Conservation (phyloP, 2,329 filamentous ascomycete genomes). For the Monosporascus ibericus region DNA sequence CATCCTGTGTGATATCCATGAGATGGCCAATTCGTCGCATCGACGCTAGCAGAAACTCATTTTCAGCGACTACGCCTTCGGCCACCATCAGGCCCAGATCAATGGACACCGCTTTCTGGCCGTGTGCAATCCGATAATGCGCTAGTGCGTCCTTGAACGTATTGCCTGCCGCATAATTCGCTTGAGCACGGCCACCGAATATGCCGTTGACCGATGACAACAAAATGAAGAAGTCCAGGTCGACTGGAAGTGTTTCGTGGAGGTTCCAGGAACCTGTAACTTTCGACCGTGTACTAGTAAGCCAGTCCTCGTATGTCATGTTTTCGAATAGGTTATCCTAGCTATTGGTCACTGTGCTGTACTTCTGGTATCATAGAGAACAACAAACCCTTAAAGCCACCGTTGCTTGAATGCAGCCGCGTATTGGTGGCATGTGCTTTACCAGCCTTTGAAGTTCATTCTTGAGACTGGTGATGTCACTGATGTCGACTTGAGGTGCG, state of each 20-base stretch:
- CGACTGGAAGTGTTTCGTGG: conserved; percentile 1
- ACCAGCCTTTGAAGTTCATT: too few relatives aligned
- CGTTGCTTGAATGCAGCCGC: conserved; percentile 1
- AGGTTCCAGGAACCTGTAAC: conserved; percentile 14
- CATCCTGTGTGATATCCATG: conserved; percentile 4
- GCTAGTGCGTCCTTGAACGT: background rate
- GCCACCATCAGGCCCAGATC: background rate
- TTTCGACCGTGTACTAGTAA: conserved; percentile 1
- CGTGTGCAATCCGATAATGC: background rate
- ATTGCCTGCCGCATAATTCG: background rate
- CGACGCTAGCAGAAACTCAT: background rate
- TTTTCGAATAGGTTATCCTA: conserved; percentile 4
- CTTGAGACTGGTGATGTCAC: too few relatives aligned
- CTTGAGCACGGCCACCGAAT: background rate
- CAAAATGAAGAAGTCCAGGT: conserved; percentile 22
- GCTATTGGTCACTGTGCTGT: background rate
- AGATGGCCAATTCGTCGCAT: conserved; percentile 4
- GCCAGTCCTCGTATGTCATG: conserved; percentile 5
- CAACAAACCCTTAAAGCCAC: background rate
- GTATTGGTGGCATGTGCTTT: too few relatives aligned
- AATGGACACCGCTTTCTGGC: background rate
- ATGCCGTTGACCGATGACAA: background rate
- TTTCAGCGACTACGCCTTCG: background rate
- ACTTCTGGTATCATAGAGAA: background rate
- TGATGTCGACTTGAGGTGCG: too few relatives aligned